Conservation (phyloP, 2,329 filamentous ascomycete genomes). For the Raffaelea arxii region DNA sequence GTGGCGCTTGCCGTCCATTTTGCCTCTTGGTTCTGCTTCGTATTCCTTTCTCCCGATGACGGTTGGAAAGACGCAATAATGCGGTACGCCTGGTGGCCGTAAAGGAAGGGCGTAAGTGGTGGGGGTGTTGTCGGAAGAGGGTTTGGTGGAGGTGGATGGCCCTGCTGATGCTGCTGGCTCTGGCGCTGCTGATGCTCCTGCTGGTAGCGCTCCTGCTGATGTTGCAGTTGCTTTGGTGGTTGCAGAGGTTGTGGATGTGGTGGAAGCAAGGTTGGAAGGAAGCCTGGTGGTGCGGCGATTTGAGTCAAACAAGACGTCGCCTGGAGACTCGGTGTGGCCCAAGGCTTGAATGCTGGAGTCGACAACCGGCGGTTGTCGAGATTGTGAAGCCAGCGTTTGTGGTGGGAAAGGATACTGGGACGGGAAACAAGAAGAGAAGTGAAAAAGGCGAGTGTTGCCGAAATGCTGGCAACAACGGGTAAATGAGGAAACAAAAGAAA, state of each 20-base stretch:
- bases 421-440: not conserved
- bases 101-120: constrained; percentile 7
- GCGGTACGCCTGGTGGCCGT: constrained; percentile 20
- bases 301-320: constrained; percentile 29
- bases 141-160: not conserved
- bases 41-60: constrained; percentile 5
- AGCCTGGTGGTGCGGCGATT: constrained; percentile 17
- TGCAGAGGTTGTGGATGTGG: not conserved
- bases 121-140: not conserved
- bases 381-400: constrained; percentile 13
- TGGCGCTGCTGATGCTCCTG: not conserved
- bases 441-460: not conserved
- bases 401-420: not conserved
- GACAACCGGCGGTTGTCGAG: constrained; percentile 11
- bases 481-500: not conserved
- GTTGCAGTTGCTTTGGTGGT: not conserved
- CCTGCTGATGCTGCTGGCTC: not conserved
- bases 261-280: constrained; percentile 15
- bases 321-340: constrained; percentile 22
- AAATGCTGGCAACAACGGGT: not conserved
- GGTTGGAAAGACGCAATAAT: constrained; percentile 17
- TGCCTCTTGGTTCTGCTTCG: constrained; percentile 12
- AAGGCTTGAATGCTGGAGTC: constrained; percentile 7
- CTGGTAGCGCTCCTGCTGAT: not conserved
- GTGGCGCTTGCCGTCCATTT: constrained; percentile 86